phyloP scores from a whole-genome alignment of 2,329 filamentous ascomycete species.

The Exophiala viscosa region DNA sequence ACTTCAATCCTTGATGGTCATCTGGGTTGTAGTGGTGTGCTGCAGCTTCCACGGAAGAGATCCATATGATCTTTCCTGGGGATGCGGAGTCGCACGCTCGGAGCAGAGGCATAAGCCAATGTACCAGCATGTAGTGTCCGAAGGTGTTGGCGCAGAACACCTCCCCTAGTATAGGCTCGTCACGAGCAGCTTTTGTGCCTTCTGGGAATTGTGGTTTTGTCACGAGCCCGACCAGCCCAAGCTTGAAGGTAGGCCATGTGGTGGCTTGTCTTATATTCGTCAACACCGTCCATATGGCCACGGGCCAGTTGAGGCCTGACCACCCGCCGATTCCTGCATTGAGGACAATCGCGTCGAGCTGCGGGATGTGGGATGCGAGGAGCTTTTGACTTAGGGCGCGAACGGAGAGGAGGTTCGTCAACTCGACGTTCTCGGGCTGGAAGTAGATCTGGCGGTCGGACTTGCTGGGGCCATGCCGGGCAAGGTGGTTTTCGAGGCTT shows the following conservation, averaged over 20 bases:
- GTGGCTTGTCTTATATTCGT: slow-evolving; percentile 64
- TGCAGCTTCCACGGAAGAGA: slow-evolving; percentile 73
- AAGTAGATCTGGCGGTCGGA: slow-evolving; percentile 48
- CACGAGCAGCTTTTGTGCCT: slow-evolving; percentile 9
- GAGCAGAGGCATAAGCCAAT: slow-evolving; percentile 74
- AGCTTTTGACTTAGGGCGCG: slow-evolving; percentile 52
- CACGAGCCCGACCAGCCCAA: slow-evolving; percentile 54
- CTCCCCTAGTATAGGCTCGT: slow-evolving; percentile 65
- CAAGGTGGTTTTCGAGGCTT: slow-evolving; percentile 49
- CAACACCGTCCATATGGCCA: slow-evolving; percentile 54
- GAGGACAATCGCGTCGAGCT: slow-evolving; percentile 73
- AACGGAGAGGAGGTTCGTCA: slow-evolving; percentile 54
- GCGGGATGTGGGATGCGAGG: slow-evolving; percentile 52
- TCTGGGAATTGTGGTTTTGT: slow-evolving; percentile 50
- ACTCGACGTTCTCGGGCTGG: slow-evolving; percentile 56
- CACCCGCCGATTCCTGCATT: slow-evolving; percentile 90
- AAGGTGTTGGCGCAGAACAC: slow-evolving; percentile 93
- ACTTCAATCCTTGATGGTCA: slow-evolving; percentile 72
- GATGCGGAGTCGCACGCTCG: slow-evolving; percentile 45
- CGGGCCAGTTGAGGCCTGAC: slow-evolving; percentile 69
- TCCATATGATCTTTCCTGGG: slow-evolving; percentile 74
- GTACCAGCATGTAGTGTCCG: slow-evolving; percentile 85
- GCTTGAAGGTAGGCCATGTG: slow-evolving; percentile 77
- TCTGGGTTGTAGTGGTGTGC: slow-evolving; percentile 55
- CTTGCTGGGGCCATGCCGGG: slow-evolving; percentile 21